Evolutionary conservation across 768 basidiomycete species (phyloP).

Genomic region (Kwoniella heveanensis): DNA sequence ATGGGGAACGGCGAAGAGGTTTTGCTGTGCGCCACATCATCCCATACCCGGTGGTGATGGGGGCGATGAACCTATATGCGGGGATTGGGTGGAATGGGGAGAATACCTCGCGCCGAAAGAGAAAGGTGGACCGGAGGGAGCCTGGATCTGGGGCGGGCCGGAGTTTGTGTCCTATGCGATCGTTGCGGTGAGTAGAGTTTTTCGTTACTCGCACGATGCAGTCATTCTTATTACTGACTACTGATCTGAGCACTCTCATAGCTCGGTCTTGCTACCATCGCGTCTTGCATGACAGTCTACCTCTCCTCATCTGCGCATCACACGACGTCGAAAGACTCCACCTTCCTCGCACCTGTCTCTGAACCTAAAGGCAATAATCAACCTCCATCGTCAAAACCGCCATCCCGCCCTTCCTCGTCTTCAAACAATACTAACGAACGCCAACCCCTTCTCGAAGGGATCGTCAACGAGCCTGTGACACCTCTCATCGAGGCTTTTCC

Average conservation of each 20-base stretch:
- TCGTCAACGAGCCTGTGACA: slow-evolving; percentile 20
- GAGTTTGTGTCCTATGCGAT: slow-evolving; percentile 71
- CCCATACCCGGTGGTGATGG: slow-evolving; percentile 17
- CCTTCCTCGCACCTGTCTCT: slow-evolving; percentile 51
- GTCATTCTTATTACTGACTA: not conserved
- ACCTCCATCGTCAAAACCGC: slow-evolving; percentile 1
- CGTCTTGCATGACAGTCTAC: slow-evolving; percentile 78
- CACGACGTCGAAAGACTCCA: slow-evolving; percentile 83
- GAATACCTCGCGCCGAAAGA: slow-evolving; percentile 60
- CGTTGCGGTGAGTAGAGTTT: slow-evolving; percentile 68
- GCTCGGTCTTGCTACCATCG: slow-evolving; percentile 71
- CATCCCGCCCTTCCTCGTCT: slow-evolving; percentile 5
- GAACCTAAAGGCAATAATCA: slow-evolving; percentile 2
- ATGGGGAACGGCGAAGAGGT: slow-evolving; percentile 74
- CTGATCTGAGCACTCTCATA: slow-evolving; percentile 51
- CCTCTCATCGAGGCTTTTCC: slow-evolving; percentile 22
- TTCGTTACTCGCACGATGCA: not conserved
- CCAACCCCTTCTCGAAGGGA: slow-evolving; percentile 29
- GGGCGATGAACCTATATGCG: slow-evolving; percentile 60
- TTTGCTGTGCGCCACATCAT: slow-evolving; percentile 69
- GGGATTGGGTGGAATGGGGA: slow-evolving; percentile 76
- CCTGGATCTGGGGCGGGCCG: slow-evolving; percentile 58
- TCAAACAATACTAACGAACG: slow-evolving; percentile 31
- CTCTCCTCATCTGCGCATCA: slow-evolving; percentile 88
- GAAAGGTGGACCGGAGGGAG: slow-evolving; percentile 48